Percentiles rank a stretch among this genome's conserved stretches.
Conservation (phyloP, 768 basidiomycete genomes). For the Suillus spraguei region DNA sequence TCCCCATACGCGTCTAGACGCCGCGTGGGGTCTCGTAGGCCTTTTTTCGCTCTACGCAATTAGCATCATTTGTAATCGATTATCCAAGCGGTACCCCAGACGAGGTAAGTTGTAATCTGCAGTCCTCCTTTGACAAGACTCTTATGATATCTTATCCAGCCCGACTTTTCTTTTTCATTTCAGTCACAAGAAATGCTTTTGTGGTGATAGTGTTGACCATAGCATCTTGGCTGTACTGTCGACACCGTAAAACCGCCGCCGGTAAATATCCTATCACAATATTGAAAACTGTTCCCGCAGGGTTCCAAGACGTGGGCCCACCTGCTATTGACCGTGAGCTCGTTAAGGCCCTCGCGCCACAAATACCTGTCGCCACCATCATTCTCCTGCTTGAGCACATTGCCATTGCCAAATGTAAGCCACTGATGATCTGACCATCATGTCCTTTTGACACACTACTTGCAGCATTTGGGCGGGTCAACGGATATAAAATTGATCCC, state of each 20-base stretch:
- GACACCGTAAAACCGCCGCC: constrained; percentile 53
- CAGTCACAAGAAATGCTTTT: constrained; percentile 80
- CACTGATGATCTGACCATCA: background rate
- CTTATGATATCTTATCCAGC: constrained; percentile 39
- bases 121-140: background rate
- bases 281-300: constrained; percentile 80
- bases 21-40: constrained; percentile 86
- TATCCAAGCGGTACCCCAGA: constrained; percentile 62
- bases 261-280: constrained; percentile 87
- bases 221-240: constrained; percentile 84
- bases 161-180: constrained; percentile 76
- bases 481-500: constrained; percentile 92
- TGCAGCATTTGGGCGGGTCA: constrained; percentile 89
- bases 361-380: constrained; percentile 85
- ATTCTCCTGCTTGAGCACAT: constrained; percentile 95
- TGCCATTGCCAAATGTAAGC: constrained; percentile 90
- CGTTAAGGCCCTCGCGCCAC: constrained; percentile 65
- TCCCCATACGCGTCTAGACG: constrained; percentile 71
- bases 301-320: constrained; percentile 62
- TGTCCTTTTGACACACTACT: constrained; percentile 16
- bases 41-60: constrained; percentile 72
- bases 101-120: constrained; percentile 42
- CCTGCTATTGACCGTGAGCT: constrained; percentile 52
- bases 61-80: constrained; percentile 52
- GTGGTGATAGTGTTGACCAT: constrained; percentile 87